A percentile compares a stretch with the other conserved stretches of the same genome.
Evolutionary conservation across 1,139 yeast species (phyloP).

Genomic region (Kluyveromyces sp.): DNA sequence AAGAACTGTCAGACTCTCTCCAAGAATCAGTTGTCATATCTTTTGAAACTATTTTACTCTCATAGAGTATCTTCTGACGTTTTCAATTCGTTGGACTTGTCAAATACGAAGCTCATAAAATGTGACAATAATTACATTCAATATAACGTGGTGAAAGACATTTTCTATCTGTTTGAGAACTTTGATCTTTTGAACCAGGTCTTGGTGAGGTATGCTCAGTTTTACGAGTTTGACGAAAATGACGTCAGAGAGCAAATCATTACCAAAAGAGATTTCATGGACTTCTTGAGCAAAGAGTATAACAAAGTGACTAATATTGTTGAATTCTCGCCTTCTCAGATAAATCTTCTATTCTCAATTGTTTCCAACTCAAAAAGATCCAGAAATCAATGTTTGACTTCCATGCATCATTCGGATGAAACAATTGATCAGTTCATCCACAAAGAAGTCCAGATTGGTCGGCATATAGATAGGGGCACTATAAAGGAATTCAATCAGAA

Average conservation of each 20-base stretch:
- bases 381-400: slow-evolving; percentile 13
- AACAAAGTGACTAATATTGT: slow-evolving; percentile 35
- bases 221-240: slow-evolving; percentile 24
- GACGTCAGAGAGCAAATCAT: slow-evolving; percentile 28
- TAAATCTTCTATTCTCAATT: slow-evolving; percentile 33
- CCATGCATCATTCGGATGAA: slow-evolving; percentile 24
- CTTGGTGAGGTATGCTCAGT: slow-evolving; percentile 30
- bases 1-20: slow-evolving; percentile 29
- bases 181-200: slow-evolving; percentile 36
- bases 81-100: slow-evolving; percentile 31
- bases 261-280: slow-evolving; percentile 34
- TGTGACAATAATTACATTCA: slow-evolving; percentile 31
- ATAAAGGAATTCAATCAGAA: slow-evolving; percentile 31
- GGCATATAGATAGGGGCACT: slow-evolving; percentile 16
- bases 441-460: slow-evolving; percentile 25
- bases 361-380: slow-evolving; percentile 32
- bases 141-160: slow-evolving; percentile 34
- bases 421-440: slow-evolving; percentile 27
- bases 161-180: slow-evolving; percentile 34
- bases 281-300: slow-evolving; percentile 31
- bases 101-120: slow-evolving; percentile 25
- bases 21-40: slow-evolving; percentile 31
- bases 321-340: slow-evolving; percentile 37
- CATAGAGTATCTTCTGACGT: slow-evolving; percentile 34
- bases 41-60: slow-evolving; percentile 31